Percentiles rank a stretch among this genome's conserved stretches.
Conservation (phyloP, 2,329 filamentous ascomycete species). For the Cadophora gregata region DNA sequence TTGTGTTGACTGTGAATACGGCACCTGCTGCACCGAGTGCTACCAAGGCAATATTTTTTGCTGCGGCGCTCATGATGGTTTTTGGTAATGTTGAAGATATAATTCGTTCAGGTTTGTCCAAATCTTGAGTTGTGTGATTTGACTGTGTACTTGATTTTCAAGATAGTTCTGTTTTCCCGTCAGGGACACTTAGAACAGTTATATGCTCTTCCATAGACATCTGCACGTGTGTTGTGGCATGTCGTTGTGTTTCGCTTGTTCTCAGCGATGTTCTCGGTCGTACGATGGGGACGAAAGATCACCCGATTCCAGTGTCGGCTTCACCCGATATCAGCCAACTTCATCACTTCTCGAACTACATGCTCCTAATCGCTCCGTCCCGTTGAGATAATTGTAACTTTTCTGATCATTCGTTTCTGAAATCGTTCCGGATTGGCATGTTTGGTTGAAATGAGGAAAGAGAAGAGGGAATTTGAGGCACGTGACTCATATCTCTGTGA, state of each 20-base stretch:
- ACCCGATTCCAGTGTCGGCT: constrained; percentile 1
- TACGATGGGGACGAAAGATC: constrained; percentile 5
- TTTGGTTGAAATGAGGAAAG: background rate
- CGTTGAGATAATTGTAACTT: background rate
- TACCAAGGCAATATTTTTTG: constrained; percentile 27
- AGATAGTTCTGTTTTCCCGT: background rate
- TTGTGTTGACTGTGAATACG: constrained; percentile 24
- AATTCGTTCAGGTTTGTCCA: background rate
- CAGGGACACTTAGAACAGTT: background rate
- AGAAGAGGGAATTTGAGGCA: background rate
- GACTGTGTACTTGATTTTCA: constrained; percentile 3
- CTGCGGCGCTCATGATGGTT: constrained; percentile 17
- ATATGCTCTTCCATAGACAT: background rate
- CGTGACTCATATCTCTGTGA: background rate
- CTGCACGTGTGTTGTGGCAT: constrained; percentile 11
- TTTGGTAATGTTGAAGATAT: background rate
- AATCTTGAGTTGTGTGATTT: background rate
- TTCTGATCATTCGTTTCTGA: background rate
- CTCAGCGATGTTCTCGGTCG: constrained; percentile 7
- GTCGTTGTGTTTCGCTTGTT: background rate
- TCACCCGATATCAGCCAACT: constrained; percentile 7
- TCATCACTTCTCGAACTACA: constrained; percentile 2
- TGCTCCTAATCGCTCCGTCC: background rate
- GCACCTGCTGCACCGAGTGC: constrained; percentile 32
- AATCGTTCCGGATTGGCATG: background rate